Conservation (phyloP, 352 stramenopile genomes). For the Lagenidium sp. region DNA sequence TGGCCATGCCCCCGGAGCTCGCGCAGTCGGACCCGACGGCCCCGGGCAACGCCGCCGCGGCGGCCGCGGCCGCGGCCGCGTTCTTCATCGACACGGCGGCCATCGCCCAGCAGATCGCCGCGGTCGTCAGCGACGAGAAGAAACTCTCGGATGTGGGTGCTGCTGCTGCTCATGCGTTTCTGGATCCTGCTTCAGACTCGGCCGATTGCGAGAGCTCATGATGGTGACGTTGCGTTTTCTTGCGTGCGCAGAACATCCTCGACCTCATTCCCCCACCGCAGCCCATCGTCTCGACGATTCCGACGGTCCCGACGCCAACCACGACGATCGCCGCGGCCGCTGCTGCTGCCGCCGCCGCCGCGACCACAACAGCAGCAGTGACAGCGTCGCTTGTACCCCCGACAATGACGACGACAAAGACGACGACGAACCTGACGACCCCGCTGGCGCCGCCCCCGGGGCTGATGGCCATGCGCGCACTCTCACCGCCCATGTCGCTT, state of each 20-base stretch:
- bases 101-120: slow-evolving; percentile 50
- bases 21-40: slow-evolving; percentile 2
- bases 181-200: neutral
- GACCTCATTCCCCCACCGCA: slow-evolving; percentile 52
- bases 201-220: neutral
- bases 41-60: slow-evolving; percentile 2
- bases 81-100: slow-evolving; percentile 60
- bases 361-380: too few species aligned
- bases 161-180: neutral
- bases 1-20: slow-evolving; percentile 17
- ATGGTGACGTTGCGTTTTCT: neutral
- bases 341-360: neutral
- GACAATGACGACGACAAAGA: too few species aligned
- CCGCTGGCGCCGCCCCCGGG: slow-evolving; percentile 45
- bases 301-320: slow-evolving; percentile 8
- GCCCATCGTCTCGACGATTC: slow-evolving; percentile 7
- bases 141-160: slow-evolving; percentile 63
- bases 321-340: slow-evolving; percentile 2
- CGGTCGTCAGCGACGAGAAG: slow-evolving; percentile 61
- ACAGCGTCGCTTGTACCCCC: too few species aligned
- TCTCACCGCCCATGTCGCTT: slow-evolving; percentile 64
- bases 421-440: slow-evolving; percentile 33
- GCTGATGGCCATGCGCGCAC: slow-evolving; percentile 52
- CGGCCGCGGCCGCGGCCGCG: slow-evolving; percentile 12
- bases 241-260: slow-evolving; percentile 52